Base-by-base conservation (phyloP, 2,329 filamentous ascomycete genomes). In the Colletotrichum abscissum region DNA sequence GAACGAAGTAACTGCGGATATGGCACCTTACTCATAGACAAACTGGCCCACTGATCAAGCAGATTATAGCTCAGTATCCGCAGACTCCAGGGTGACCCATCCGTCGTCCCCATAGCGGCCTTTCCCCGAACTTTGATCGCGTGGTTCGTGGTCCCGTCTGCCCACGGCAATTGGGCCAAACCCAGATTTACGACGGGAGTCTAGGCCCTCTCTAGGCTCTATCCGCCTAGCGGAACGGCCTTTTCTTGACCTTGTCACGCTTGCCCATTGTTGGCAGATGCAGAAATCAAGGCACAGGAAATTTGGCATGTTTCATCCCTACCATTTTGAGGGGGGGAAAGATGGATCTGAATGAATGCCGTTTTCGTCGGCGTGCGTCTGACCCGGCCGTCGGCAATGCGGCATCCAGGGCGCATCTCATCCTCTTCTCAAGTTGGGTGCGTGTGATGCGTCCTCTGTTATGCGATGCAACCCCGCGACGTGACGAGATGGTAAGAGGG, bases 261-360 rank as follows among this genome's bases (percentile, higher is more conserved):
- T 42, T 22, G 19, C 19, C 42, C 42, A 16, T n/a, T n/a, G 30
- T 28, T 54, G 57, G 54, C 22, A 69, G 65, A 69, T 63, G 69
- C 69, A 69, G 58, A 38, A 69, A 72, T 30, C 69, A 72, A 69
- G 69, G 69, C 69, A 72, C 54, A 60, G 66, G 69, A 63, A 59
- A 69, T 72, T 72, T 69, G 59, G 12, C 65, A 54, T 54, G 69
- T 59, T 69, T 64, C 52, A 62, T 35, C 28, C 58, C 35, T 63
- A 24, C 64, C 24, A 54, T 11, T 22, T 30, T 33, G 24, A 26
- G 24, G 7, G 42, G 42, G 42, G 19, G 19, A 11, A 11, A 11
- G 11, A 24, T 46, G 14, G 59, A 22, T 22, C 19, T 49, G 38
- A 35, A 46, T 28, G 59, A 30, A 30, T 66, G 46, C 68, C 63